A percentile compares a stretch with the other conserved stretches of the same genome.
Conservation (phyloP, 2,329 filamentous ascomycete species). For the Leptoxyphium fumago region DNA sequence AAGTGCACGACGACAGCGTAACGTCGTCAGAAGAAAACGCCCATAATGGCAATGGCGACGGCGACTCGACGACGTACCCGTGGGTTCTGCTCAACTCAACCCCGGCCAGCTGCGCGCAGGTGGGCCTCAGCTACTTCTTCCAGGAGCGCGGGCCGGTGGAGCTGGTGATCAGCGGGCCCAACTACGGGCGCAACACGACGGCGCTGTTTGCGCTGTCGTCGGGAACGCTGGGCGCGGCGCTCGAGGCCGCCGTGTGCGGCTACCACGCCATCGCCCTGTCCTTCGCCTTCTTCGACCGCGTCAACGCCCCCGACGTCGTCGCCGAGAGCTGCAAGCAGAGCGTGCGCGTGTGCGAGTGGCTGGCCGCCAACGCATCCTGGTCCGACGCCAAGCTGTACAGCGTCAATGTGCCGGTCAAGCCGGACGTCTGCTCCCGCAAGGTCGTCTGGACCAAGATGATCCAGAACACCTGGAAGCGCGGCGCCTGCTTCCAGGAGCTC, state of each 20-base stretch:
- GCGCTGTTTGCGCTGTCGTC: constrained; percentile 35
- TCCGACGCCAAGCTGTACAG: constrained; percentile 56
- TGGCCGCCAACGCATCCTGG: constrained; percentile 57
- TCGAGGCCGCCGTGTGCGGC: constrained; percentile 35
- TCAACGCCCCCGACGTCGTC: constrained; percentile 73
- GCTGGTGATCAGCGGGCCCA: constrained; percentile 34
- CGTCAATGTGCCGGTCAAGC: constrained; percentile 77
- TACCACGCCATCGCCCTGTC: constrained; percentile 59
- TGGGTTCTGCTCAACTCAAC: constrained; percentile 38
- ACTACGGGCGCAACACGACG: constrained; percentile 36
- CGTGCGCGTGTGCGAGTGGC: constrained; percentile 62
- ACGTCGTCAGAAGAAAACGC: constrained; percentile 5
- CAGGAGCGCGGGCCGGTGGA: constrained; percentile 28
- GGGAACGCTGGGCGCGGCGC: constrained; percentile 35
- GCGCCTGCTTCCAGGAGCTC: constrained; percentile 74
- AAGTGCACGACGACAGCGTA: constrained; percentile 11
- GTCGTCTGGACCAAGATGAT: constrained; percentile 75
- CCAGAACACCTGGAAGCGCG: constrained; percentile 79
- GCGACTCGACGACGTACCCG: constrained; percentile 20
- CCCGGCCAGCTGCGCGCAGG: constrained; percentile 35
- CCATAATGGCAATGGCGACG: neutral
- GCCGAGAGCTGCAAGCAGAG: constrained; percentile 59
- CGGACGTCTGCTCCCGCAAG: constrained; percentile 53
- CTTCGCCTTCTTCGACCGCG: constrained; percentile 77
- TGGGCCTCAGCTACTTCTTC: constrained; percentile 36